Evolutionary conservation across 768 basidiomycete species (phyloP).

Genomic region (Mrakia frigida): DNA sequence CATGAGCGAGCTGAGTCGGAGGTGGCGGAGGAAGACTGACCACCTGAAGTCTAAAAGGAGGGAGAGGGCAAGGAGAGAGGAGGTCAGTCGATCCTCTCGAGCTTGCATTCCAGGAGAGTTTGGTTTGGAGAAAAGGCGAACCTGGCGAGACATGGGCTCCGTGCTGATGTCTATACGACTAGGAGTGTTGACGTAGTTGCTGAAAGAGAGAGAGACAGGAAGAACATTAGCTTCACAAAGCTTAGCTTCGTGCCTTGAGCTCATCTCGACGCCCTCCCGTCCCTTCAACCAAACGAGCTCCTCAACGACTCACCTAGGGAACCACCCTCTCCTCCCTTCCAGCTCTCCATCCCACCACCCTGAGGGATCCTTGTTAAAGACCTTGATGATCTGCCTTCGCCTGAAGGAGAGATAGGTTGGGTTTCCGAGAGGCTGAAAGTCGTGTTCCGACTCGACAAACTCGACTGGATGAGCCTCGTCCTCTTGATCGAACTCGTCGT

Average conservation of each 20-base stretch:
- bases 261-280: background rate
- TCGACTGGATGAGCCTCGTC: constrained; percentile 44
- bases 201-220: background rate
- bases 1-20: background rate
- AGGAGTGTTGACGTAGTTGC: constrained; percentile 59
- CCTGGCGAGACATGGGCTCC: constrained; percentile 42
- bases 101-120: background rate
- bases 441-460: constrained; percentile 87
- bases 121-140: background rate
- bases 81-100: background rate
- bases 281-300: background rate
- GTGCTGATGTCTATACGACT: constrained; percentile 28
- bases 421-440: constrained; percentile 68
- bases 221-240: background rate
- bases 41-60: background rate
- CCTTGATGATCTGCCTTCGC: constrained; percentile 84
- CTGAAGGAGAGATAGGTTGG: constrained; percentile 81
- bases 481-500: background rate
- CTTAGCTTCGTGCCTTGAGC: background rate
- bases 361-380: constrained; percentile 75
- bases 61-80: background rate
- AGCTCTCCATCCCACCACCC: constrained; percentile 99
- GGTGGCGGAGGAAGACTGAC: background rate
- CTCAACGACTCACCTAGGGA: constrained; percentile 57
- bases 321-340: constrained; percentile 80